Conservation (phyloP, 495 filamentous ascomycete genomes). For the Hapsidospora chrysogenum region DNA sequence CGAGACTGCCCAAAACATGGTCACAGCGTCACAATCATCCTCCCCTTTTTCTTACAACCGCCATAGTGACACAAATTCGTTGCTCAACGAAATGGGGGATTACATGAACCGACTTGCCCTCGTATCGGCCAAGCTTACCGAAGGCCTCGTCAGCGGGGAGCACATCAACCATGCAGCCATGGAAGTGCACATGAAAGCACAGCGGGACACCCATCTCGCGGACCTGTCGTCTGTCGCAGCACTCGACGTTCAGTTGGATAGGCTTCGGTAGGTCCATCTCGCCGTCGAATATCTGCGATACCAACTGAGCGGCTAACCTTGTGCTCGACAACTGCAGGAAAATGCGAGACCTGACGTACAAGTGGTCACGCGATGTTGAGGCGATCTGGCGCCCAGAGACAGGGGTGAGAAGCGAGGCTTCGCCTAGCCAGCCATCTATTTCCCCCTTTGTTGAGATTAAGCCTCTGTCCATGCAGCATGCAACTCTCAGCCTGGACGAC, state of each 20-base stretch:
- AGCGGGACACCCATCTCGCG: not conserved
- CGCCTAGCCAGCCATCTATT: no score
- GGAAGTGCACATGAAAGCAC: not conserved
- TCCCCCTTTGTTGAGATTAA: no score
- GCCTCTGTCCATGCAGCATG: no score
- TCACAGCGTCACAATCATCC: no score
- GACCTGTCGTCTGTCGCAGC: not conserved
- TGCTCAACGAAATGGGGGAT: constrained; percentile 1
- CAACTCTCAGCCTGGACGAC: no score
- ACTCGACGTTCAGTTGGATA: not conserved
- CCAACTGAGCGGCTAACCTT: not conserved
- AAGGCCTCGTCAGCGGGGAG: not conserved
- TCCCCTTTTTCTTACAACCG: no score
- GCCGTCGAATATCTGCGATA: not conserved
- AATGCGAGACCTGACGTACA: constrained; percentile 38
- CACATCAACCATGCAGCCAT: not conserved
- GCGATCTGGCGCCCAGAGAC: no score
- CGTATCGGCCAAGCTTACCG: not conserved
- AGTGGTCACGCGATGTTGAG: constrained; percentile 13
- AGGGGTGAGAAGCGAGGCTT: no score
- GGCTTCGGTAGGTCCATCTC: not conserved
- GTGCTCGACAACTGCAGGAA: not conserved
- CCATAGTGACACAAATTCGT: no score
- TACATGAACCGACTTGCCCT: not conserved
- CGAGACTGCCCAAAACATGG: no score